Conservation (phyloP, 192 early-diverging fungal species). For the Kappamyces sp. region DNA sequence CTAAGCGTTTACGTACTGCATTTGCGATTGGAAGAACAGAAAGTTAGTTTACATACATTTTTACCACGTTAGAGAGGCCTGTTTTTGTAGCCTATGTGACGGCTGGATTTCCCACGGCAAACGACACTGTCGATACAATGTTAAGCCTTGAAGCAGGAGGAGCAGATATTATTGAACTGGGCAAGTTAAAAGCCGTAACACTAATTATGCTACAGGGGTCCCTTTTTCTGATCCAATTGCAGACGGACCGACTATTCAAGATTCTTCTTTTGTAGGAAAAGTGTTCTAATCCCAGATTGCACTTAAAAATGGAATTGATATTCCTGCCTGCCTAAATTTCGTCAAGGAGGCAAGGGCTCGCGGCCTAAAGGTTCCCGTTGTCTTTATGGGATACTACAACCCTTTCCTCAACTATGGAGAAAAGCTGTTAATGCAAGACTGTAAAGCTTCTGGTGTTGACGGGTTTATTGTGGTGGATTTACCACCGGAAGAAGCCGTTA, state of each 20-base stretch:
- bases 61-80: constrained; percentile 40
- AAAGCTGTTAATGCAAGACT: constrained; percentile 74
- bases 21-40: constrained; percentile 23
- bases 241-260: constrained; percentile 96
- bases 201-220: constrained; percentile 48
- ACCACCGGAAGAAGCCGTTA: constrained; percentile 90
- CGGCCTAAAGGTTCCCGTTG: constrained; percentile 82
- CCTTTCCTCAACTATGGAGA: constrained; percentile 94
- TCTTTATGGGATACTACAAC: constrained; percentile 99
- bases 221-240: constrained; percentile 98
- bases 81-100: constrained; percentile 92
- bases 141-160: constrained; percentile 88
- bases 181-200: constrained; percentile 31
- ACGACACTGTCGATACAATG: constrained; percentile 76
- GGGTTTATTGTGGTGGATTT: constrained; percentile 97
- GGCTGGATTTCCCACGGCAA: constrained; percentile 80
- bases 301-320: constrained; percentile 71
- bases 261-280: constrained; percentile 62
- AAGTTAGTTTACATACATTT: constrained; percentile 12
- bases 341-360: constrained; percentile 72
- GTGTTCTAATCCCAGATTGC: constrained; percentile 53
- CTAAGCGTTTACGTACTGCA: constrained; percentile 16
- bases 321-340: constrained; percentile 71
- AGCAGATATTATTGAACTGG: constrained; percentile 92
- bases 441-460: constrained; percentile 78